Evolutionary conservation across 257 asterid genomes (phyloP).

Genomic region (Cynanchum wilfordii): DNA sequence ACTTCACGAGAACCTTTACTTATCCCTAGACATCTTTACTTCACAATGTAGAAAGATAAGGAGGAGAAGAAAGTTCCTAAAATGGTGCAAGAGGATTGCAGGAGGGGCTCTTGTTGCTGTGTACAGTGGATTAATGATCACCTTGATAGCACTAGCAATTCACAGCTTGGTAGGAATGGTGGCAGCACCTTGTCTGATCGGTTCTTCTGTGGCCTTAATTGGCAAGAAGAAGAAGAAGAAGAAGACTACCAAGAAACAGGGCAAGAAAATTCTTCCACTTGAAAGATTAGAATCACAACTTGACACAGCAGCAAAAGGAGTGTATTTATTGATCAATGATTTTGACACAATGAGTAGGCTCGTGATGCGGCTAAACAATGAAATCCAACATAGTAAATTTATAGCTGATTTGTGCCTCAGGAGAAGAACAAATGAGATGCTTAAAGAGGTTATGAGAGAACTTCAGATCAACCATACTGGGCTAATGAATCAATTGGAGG

Average conservation of each 20-base stretch:
- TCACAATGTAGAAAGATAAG: slow-evolving; percentile 32
- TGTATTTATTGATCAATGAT: slow-evolving; percentile 51
- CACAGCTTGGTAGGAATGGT: slow-evolving; percentile 31
- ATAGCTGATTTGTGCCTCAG: slow-evolving; percentile 41
- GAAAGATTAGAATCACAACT: slow-evolving; percentile 36
- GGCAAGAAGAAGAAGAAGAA: slow-evolving; percentile 20
- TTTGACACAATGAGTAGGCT: slow-evolving; percentile 51
- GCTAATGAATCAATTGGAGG: slow-evolving; percentile 46
- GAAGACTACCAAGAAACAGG: background rate
- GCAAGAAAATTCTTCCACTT: slow-evolving; percentile 3
- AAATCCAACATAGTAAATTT: slow-evolving; percentile 48
- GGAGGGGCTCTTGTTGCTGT: slow-evolving; percentile 25
- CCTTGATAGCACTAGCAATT: slow-evolving; percentile 27
- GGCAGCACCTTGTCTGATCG: slow-evolving; percentile 29
- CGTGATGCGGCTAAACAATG: slow-evolving; percentile 43
- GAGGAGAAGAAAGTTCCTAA: slow-evolving; percentile 28
- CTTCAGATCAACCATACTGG: slow-evolving; percentile 30
- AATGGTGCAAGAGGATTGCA: slow-evolving; percentile 29
- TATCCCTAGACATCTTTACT: slow-evolving; percentile 37
- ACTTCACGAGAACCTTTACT: slow-evolving; percentile 30
- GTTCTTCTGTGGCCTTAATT: slow-evolving; percentile 16
- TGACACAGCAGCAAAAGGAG: slow-evolving; percentile 65
- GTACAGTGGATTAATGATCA: slow-evolving; percentile 26
- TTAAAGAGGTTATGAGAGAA: slow-evolving; percentile 47
- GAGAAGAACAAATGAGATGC: slow-evolving; percentile 38